Evolutionary conservation across 805 yeast species (phyloP).

Genomic region (Lachancea waltii): DNA sequence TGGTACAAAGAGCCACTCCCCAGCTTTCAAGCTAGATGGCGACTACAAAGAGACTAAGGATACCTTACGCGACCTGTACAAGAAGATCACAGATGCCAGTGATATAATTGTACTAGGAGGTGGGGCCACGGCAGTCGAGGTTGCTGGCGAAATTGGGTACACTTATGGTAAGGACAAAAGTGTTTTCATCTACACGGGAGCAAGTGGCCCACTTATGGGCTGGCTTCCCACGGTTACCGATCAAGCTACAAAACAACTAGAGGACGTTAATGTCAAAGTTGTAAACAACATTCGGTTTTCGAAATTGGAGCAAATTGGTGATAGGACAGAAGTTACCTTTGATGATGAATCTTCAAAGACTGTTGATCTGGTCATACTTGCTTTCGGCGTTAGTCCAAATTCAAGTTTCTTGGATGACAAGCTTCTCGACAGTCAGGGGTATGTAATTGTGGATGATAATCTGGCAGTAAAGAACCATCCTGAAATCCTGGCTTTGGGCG

Average conservation of each 20-base stretch:
- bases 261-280: conserved; percentile 1
- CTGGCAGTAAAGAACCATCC: neutral
- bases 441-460: neutral
- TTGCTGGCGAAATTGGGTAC: conserved; percentile 4
- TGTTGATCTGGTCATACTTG: conserved; percentile 1
- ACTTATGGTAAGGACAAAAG: conserved; percentile 1
- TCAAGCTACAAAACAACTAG: neutral
- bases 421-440: conserved; percentile 2
- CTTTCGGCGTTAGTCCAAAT: conserved; percentile 3
- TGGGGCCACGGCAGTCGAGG: conserved; percentile 6
- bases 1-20: conserved; percentile 2
- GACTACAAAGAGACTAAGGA: neutral
- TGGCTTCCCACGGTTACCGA: conserved; percentile 5
- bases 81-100: neutral
- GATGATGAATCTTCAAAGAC: neutral
- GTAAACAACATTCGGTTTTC: neutral
- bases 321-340: neutral
- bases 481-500: conserved; percentile 3
- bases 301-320: neutral
- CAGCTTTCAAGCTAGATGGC: conserved; percentile 6
- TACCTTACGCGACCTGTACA: neutral
- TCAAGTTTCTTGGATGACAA: neutral
- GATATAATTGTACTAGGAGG: conserved; percentile 4
- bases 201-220: conserved; percentile 1
- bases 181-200: conserved; percentile 1